Conservation (phyloP, 1,284 basidiomycete genomes). For the Cutaneotrichosporon cavernicola region DNA sequence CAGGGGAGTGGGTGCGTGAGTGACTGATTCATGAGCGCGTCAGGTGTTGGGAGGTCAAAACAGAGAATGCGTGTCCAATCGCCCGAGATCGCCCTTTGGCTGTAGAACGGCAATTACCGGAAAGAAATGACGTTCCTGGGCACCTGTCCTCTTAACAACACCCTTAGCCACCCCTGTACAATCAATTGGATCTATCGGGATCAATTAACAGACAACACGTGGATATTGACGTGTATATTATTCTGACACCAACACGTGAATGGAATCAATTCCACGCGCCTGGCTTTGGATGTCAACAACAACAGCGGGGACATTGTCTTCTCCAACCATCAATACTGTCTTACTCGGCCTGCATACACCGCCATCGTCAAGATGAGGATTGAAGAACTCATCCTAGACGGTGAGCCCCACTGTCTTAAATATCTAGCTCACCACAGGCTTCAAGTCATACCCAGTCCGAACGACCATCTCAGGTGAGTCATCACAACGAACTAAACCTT, state of each 20-base stretch:
- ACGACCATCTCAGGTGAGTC: conserved; percentile 71
- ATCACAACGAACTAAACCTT: background rate
- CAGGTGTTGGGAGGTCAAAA: no score
- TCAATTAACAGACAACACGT: no score
- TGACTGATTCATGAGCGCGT: no score
- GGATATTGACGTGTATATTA: no score
- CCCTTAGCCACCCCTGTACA: no score
- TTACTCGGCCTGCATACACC: conserved; percentile 5
- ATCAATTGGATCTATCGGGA: no score
- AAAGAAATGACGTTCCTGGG: no score
- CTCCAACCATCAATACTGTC: conserved; percentile 3
- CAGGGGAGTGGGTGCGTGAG: no score
- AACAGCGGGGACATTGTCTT: background rate
- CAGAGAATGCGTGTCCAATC: no score
- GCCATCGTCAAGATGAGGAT: conserved; percentile 63
- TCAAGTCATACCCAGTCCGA: conserved; percentile 95
- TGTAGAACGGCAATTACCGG: no score
- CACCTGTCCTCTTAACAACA: no score
- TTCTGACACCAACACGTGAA: background rate
- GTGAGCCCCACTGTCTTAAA: conserved; percentile 40
- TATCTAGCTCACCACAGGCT: conserved; percentile 58
- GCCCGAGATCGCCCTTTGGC: no score
- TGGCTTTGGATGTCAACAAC: conserved; percentile 17
- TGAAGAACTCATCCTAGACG: conserved; percentile 76
- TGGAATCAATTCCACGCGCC: conserved; percentile 9